Percentiles rank a stretch among this genome's conserved stretches.
phyloP scores from a whole-genome alignment of 2,329 filamentous ascomycete genomes.

The Claviceps spartinae region DNA sequence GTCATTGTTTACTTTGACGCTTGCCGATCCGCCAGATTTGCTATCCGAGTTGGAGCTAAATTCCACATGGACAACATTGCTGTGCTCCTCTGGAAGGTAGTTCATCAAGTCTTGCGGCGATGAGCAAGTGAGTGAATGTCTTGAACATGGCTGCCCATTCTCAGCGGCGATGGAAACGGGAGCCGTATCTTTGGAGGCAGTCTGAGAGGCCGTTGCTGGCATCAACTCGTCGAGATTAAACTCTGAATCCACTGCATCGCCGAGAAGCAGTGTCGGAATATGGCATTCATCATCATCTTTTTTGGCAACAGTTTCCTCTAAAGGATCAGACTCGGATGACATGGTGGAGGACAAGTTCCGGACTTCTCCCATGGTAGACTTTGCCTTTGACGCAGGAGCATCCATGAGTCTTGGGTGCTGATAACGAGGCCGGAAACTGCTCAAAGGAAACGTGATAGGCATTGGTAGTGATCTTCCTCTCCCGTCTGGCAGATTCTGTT shows the following conservation, averaged over 20 bases:
- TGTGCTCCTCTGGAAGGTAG: background rate
- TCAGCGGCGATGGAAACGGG: background rate
- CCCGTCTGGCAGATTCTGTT: background rate
- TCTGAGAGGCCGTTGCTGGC: background rate
- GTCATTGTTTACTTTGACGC: background rate
- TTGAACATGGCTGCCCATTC: background rate
- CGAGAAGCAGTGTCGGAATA: conserved; percentile 6
- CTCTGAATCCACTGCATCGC: conserved; percentile 6
- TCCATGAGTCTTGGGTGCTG: conserved; percentile 8
- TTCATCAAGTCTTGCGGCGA: conserved; percentile 1
- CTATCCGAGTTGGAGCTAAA: background rate
- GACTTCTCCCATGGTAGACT: conserved; percentile 7
- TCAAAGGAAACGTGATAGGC: background rate
- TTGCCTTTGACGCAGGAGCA: conserved; percentile 3
- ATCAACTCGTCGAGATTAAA: conserved; percentile 3
- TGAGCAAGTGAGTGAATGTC: background rate
- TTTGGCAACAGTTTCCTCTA: background rate
- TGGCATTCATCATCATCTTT: conserved; percentile 1
- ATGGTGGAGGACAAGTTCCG: conserved; percentile 3
- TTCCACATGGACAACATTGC: background rate
- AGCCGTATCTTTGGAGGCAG: background rate
- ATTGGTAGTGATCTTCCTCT: background rate
- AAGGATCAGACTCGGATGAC: background rate
- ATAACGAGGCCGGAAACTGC: conserved; percentile 8
- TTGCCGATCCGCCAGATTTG: background rate